Base-by-base conservation (phyloP, 352 stramenopile genomes). In the Globisporangium ultimum region DNA sequence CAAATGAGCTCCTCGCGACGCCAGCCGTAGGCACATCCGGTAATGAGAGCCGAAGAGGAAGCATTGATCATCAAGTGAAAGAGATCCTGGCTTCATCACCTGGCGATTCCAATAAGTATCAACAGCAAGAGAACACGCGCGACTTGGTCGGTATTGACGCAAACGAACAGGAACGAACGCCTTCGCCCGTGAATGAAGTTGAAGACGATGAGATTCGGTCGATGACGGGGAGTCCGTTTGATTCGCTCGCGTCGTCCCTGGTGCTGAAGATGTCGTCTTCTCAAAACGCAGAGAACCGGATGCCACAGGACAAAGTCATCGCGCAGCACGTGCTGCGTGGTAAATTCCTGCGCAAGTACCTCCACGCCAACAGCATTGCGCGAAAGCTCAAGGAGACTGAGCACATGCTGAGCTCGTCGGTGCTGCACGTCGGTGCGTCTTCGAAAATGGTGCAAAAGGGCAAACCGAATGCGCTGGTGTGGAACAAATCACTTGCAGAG, bases 301-400 rank as follows among this genome's bases (percentile, higher is more conserved):
- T 67, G 24, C 61, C 68, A 2, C 61, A 76, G 40, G 68, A 78
- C 18, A 78, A 75, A 28, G 76, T 80, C 10, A 79, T 89, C 48
- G 69, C 67, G 0, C 78, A 88, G 24, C 80, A 89, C 53, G 68
- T 90, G 4, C 55, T 86, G 0, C 76, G 78, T 0, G 70, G 78
- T n/a, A 68, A 79, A 8, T 80, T 87, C 42, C 58, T 90, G 20
- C 76, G 78, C 53, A 88, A 87, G 62, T 87, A 88, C 57, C 63
- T 90, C 0, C 76, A 90, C 52, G 66, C 71, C 1, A 87, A 64
- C 52, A 87, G 83, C 52, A 77, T 90, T 58, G 65, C 72, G n/a
- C 74, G 74, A 7, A 86, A 76, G 52, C 67, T 88, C 42, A 86
- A 80, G 45, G 80, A 90, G 42, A 87, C 76, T 0, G 78, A 90